phyloP scores from a whole-genome alignment of 306 rosid species.

The Chamaecrista fasciculata region DNA sequence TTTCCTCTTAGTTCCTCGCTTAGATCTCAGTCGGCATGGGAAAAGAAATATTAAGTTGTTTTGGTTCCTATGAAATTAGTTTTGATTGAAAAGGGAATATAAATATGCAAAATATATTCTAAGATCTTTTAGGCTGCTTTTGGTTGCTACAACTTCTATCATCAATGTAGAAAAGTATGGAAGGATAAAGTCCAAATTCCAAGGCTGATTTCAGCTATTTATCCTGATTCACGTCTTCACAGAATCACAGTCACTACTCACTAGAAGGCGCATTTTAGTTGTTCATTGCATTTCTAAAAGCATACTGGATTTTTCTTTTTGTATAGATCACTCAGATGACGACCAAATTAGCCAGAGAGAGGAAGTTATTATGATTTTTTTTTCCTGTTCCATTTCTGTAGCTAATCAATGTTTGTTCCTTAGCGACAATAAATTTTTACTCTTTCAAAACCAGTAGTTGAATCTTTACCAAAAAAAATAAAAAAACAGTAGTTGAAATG shows the following conservation, averaged over 20 bases:
- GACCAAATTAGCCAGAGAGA: not conserved
- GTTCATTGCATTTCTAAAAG: not conserved
- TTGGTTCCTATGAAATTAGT: constrained; percentile 1
- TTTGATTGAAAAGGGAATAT: constrained; percentile 7
- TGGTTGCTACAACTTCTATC: not conserved
- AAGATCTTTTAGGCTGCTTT: not conserved
- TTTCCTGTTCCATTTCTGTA: not conserved
- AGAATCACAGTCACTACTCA: not conserved
- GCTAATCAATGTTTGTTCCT: not conserved
- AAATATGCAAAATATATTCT: not conserved
- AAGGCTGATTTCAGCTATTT: not conserved
- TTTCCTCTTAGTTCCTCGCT: constrained; percentile 12
- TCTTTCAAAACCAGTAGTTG: not conserved
- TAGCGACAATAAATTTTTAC: not conserved
- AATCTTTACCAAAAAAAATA: no score
- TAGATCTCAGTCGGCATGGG: constrained; percentile 10
- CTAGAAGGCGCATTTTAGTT: not conserved
- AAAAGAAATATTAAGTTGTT: constrained; percentile 1
- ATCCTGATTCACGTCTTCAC: not conserved
- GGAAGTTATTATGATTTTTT: not conserved
- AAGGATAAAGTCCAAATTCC: not conserved
- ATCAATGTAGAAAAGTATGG: not conserved
- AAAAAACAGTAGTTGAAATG: constrained; percentile 2
- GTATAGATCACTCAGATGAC: not conserved
- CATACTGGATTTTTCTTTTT: not conserved